Evolutionary conservation across 768 basidiomycete genomes (phyloP).

Genomic region (Macrolepiota dolichaula): DNA sequence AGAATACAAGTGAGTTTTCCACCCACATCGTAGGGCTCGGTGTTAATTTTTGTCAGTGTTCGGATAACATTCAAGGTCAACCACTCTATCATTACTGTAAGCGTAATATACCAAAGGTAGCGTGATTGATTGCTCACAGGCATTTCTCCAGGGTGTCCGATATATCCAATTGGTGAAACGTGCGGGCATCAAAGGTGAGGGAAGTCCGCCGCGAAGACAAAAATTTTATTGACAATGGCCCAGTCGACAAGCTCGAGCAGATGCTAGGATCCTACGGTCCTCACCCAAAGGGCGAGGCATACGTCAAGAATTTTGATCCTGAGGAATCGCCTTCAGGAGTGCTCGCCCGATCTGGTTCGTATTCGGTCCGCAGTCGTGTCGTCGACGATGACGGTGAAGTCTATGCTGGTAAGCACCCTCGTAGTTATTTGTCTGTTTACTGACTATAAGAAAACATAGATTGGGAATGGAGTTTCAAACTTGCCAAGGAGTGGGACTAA

Average conservation of each 20-base stretch:
- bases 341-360: slow-evolving; percentile 79
- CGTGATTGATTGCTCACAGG: neutral
- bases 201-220: neutral
- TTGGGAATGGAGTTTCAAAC: slow-evolving; percentile 89
- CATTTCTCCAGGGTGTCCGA: slow-evolving; percentile 56
- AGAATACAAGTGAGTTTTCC: slow-evolving; percentile 72
- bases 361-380: slow-evolving; percentile 77
- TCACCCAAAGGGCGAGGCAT: slow-evolving; percentile 55
- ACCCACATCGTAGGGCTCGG: neutral
- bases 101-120: slow-evolving; percentile 18
- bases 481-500: slow-evolving; percentile 84
- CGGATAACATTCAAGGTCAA: slow-evolving; percentile 85
- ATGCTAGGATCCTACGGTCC: slow-evolving; percentile 97
- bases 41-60: slow-evolving; percentile 44
- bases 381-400: slow-evolving; percentile 83
- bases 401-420: slow-evolving; percentile 60
- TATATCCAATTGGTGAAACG: slow-evolving; percentile 91
- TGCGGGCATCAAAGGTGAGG: slow-evolving; percentile 65
- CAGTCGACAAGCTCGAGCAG: slow-evolving; percentile 89
- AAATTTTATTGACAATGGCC: neutral
- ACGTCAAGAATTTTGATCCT: slow-evolving; percentile 73
- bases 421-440: neutral
- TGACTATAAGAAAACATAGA: slow-evolving; percentile 35
- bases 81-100: slow-evolving; percentile 82
- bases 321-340: slow-evolving; percentile 75